These are phyloP conservation scores for Candida buenavistaensis DNA, from an alignment of 1,139 yeast genomes.

Conservation along the genomic window DNA sequence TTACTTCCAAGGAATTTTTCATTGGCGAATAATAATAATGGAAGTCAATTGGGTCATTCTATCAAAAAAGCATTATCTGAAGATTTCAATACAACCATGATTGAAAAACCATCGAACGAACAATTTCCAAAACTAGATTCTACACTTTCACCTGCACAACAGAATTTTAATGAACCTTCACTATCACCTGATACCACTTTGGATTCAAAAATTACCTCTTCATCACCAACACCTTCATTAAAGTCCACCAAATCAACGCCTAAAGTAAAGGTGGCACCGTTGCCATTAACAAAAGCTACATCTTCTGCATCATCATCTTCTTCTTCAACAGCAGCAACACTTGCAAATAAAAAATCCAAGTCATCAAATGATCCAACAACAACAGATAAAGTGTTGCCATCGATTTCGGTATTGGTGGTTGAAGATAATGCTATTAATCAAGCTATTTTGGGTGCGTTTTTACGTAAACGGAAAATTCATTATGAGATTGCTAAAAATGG, in stretches of 20 bases:
- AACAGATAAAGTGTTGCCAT: constrained; percentile 61
- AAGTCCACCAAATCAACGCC: not conserved
- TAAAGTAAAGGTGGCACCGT: not conserved
- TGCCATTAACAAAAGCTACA: not conserved
- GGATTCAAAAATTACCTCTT: constrained; percentile 1
- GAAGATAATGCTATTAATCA: constrained; percentile 96
- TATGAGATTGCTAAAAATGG: constrained; percentile 71
- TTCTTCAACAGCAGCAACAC: not conserved
- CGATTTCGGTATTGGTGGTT: constrained; percentile 86
- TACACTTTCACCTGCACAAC: not conserved
- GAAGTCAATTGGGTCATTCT: constrained; percentile 9
- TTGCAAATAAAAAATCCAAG: constrained; percentile 6
- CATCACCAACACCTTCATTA: not conserved
- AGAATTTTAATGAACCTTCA: constrained; percentile 6
- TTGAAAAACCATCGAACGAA: constrained; percentile 24
- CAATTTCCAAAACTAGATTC: constrained; percentile 15
- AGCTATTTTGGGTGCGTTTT: constrained; percentile 88
- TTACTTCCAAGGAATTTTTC: constrained; percentile 49
- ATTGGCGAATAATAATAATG: constrained; percentile 16
- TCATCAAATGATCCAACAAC: constrained; percentile 21
- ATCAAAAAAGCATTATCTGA: constrained; percentile 2
- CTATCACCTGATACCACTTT: constrained; percentile 15
- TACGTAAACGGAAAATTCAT: constrained; percentile 81
- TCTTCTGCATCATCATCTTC: not conserved
- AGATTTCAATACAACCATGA: constrained; percentile 1